Evolutionary conservation across 2,329 filamentous ascomycete species (phyloP).

Genomic region (Aureobasidium vineae): DNA sequence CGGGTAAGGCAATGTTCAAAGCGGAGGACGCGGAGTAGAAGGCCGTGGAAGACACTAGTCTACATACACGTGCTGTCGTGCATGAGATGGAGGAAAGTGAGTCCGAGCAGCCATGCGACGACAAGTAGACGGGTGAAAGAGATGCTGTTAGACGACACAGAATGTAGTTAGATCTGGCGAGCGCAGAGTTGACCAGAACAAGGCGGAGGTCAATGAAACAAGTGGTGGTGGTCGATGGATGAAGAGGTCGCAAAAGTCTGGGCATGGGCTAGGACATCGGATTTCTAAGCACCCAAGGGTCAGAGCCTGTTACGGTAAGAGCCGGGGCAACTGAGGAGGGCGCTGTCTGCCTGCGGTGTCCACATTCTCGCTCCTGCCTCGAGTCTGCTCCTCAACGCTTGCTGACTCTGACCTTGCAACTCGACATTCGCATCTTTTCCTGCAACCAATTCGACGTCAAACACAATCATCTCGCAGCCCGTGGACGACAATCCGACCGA

Average conservation of each 20-base stretch:
- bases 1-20: neutral
- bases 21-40: conserved; percentile 17
- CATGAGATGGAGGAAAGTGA: conserved; percentile 3
- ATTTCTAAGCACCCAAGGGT: conserved; percentile 19
- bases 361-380: conserved; percentile 19
- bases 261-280: neutral
- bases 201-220: neutral
- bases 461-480: no score
- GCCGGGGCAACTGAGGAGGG: neutral
- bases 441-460: neutral
- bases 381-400: conserved; percentile 14
- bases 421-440: conserved; percentile 2
- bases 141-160: neutral
- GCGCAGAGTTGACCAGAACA: neutral
- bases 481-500: neutral
- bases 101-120: neutral
- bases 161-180: neutral
- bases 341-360: conserved; percentile 22
- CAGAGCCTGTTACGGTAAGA: conserved; percentile 2
- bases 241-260: neutral
- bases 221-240: neutral
- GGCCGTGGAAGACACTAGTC: conserved; percentile 15
- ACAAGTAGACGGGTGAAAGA: neutral
- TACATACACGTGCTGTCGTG: neutral
- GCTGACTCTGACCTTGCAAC: neutral